Conservation (phyloP, 331 rosid species). For the Quercus lobata region DNA sequence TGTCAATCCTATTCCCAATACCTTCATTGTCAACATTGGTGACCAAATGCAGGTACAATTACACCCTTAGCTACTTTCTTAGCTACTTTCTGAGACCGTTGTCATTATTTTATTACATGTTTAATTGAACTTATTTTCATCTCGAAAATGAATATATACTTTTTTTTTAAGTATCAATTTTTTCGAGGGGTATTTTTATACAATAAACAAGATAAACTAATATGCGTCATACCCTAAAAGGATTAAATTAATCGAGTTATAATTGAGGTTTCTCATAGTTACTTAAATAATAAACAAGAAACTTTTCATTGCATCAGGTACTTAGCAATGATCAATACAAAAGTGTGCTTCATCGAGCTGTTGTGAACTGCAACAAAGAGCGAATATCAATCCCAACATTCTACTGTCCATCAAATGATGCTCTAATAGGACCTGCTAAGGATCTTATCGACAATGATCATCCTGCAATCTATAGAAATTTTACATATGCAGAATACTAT, state of each 20-base stretch:
- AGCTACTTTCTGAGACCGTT: background rate
- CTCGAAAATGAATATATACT: no score
- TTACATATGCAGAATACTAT: conserved; percentile 36
- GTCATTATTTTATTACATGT: background rate
- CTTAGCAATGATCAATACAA: conserved; percentile 44
- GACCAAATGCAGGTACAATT: conserved; percentile 51
- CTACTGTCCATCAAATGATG: conserved; percentile 44
- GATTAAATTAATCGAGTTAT: no score
- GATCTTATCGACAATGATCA: conserved; percentile 7
- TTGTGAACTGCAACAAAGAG: conserved; percentile 32
- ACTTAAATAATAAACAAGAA: no score
- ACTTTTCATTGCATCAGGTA: conserved; percentile 15
- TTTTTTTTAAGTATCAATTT: no score
- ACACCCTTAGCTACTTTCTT: background rate
- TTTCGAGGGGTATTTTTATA: no score
- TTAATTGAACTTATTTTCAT: no score
- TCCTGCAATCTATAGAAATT: conserved; percentile 19
- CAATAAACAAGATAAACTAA: no score
- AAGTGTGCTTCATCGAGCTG: conserved; percentile 49
- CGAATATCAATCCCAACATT: conserved; percentile 52
- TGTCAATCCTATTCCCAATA: conserved; percentile 43
- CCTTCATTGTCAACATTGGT: conserved; percentile 45
- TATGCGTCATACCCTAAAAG: no score
- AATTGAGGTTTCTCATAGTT: no score
- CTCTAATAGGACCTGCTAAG: conserved; percentile 36